Conservation (phyloP, 1,284 basidiomycete species). For the Ceratobasidium papillatum region DNA sequence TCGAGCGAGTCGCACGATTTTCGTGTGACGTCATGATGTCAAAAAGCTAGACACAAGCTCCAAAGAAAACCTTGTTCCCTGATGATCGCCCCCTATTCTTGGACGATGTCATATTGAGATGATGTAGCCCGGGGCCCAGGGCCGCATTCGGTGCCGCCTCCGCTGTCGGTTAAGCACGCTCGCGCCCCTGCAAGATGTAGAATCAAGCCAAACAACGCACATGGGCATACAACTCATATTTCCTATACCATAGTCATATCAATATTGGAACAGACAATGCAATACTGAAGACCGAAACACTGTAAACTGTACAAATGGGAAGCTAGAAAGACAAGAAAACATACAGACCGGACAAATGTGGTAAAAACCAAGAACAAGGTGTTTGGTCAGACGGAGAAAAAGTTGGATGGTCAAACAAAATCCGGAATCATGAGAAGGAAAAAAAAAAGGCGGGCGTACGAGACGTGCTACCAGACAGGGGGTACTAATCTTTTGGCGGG, state of each 20-base stretch:
- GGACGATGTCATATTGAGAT: neutral
- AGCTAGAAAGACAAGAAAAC: neutral
- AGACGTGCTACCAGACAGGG: neutral
- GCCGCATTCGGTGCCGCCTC: neutral
- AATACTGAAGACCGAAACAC: neutral
- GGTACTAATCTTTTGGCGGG: neutral
- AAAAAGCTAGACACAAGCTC: neutral
- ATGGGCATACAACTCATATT: neutral
- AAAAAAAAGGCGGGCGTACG: neutral
- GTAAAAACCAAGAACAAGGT: neutral
- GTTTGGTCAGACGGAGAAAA: neutral
- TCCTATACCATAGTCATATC: neutral
- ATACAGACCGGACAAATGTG: neutral
- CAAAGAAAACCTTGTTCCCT: slow-evolving; percentile 9
- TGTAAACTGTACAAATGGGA: neutral
- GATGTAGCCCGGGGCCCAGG: neutral
- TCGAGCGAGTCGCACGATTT: neutral
- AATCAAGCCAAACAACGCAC: neutral
- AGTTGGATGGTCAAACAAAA: neutral
- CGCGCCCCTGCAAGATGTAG: neutral
- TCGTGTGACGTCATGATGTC: neutral
- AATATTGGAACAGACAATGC: neutral
- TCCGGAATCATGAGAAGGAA: neutral
- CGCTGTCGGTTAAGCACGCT: neutral
- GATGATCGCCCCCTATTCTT: neutral